Evolutionary conservation across 345 rosid species (phyloP).

Genomic region (Sonneratia alba): DNA sequence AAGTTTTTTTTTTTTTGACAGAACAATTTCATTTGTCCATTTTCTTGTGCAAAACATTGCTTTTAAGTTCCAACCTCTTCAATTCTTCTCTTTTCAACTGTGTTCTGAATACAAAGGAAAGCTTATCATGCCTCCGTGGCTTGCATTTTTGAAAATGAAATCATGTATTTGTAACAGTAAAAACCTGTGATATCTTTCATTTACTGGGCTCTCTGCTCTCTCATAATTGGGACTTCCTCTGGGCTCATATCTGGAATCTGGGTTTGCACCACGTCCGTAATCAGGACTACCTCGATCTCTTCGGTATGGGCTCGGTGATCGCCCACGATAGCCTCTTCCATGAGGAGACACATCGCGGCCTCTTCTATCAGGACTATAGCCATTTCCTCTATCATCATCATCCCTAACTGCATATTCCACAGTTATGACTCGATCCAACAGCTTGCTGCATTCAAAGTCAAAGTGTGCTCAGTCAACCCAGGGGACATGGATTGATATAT

Average conservation of each 20-base stretch:
- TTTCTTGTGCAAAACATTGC: neutral
- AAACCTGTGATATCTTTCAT: slow-evolving; percentile 43
- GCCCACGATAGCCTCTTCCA: slow-evolving; percentile 47
- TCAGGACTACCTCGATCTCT: slow-evolving; percentile 92
- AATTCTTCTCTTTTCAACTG: neutral
- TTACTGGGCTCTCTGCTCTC: slow-evolving; percentile 56
- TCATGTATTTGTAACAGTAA: neutral
- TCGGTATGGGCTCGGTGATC: slow-evolving; percentile 76
- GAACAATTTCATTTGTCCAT: neutral
- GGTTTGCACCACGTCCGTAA: slow-evolving; percentile 71
- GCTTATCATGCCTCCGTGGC: too few relatives aligned
- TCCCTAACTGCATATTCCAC: slow-evolving; percentile 91
- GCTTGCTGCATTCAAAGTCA: slow-evolving; percentile 46
- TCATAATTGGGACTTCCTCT: slow-evolving; percentile 43
- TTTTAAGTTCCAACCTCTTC: neutral
- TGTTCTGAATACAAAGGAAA: too few relatives aligned
- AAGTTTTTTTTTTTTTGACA: neutral
- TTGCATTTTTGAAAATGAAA: neutral
- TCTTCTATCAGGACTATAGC: slow-evolving; percentile 62
- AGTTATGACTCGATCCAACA: slow-evolving; percentile 75
- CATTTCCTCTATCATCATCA: slow-evolving; percentile 65
- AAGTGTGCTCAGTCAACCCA: neutral
- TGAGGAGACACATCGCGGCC: slow-evolving; percentile 62
- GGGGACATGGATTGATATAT: neutral
- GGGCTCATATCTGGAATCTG: slow-evolving; percentile 32